Base-by-base conservation (phyloP, 805 yeast genomes). In the Candida orba region DNA sequence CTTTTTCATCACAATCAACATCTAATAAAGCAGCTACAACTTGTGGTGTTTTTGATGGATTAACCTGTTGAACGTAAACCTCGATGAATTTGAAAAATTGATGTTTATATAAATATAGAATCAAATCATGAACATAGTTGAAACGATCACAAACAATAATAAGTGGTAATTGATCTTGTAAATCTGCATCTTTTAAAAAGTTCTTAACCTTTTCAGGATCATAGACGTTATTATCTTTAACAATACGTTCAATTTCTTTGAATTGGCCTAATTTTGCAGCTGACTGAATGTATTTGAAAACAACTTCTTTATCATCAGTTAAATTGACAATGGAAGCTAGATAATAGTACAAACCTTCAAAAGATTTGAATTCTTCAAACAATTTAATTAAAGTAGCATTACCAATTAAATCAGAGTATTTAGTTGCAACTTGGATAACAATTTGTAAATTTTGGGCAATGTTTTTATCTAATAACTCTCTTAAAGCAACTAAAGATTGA, bases 141-240 rank as follows among this genome's bases (percentile, higher is more conserved):
- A 73, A 87, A 61, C 96, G 80, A 70, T 93, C 98, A 68, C 97
- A 90, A 39, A 93, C 96, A 64, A 95, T 85, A 54, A 95, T 90
- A 65, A 93, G 77, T 39, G 99, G 99, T 50, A 93, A 74, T 70
- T 93, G 99, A 62, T 93, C 98, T 49, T 90, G 90, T 52, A 93
- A 75, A 59, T 85, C 80, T 49, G 91, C 88, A 64, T 93, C 99
- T 68, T 93, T 93, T 69, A 93, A 76, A 68, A 86, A 95, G 71
- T 93, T 93, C 74, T 93, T 93, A 47, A 93, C 98, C 68, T 90
- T 90, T 65, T 93, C 99, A 47, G 98, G 95, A 62, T 89, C 91
- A 67, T 91, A 93, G 46, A 88, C 91, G 53, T 79, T 85, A 72
- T 93, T 93, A 62, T 89, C 96, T 65, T 93, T 82, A 41, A 89